Percentiles rank a stretch among this genome's conserved stretches.
Evolutionary conservation across 306 rosid species (phyloP).

Genomic region (Purshia tridentata): DNA sequence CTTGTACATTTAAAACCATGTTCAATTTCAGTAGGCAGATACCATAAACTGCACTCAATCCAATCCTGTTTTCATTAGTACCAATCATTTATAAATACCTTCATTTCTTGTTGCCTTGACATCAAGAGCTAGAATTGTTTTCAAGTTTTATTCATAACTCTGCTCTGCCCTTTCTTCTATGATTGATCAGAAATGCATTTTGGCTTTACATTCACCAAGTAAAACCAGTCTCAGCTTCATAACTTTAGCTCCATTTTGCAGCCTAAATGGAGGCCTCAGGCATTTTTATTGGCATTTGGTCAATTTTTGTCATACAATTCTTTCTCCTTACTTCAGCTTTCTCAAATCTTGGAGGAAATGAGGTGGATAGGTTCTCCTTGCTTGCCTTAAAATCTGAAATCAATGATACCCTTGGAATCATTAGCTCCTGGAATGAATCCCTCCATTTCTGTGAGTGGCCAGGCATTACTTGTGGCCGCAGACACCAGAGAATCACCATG

Average conservation of each 20-base stretch:
- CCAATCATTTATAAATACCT: too few relatives aligned
- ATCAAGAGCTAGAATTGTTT: too few relatives aligned
- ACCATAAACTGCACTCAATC: too few relatives aligned
- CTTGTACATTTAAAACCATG: too few relatives aligned
- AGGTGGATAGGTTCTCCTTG: background rate
- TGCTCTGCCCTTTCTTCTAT: too few relatives aligned
- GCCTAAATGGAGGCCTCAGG: background rate
- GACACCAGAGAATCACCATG: slow-evolving; percentile 20
- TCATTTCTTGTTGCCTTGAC: too few relatives aligned
- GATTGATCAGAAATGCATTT: too few relatives aligned
- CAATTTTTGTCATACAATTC: background rate
- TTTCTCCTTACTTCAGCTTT: background rate
- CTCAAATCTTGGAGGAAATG: background rate
- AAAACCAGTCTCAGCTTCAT: too few relatives aligned
- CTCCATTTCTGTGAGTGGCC: slow-evolving; percentile 26
- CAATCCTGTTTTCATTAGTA: too few relatives aligned
- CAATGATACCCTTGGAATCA: slow-evolving; percentile 1
- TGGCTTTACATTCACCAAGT: too few relatives aligned
- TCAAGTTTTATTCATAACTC: too few relatives aligned
- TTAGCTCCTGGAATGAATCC: slow-evolving; percentile 33
- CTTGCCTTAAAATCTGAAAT: slow-evolving; percentile 5
- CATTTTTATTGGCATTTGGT: background rate
- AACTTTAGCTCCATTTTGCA: background rate
- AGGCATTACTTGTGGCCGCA: slow-evolving; percentile 24
- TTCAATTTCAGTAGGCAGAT: too few relatives aligned